Evolutionary conservation across 2,329 filamentous ascomycete genomes (phyloP).

Genomic region (Chaetomium sp.): DNA sequence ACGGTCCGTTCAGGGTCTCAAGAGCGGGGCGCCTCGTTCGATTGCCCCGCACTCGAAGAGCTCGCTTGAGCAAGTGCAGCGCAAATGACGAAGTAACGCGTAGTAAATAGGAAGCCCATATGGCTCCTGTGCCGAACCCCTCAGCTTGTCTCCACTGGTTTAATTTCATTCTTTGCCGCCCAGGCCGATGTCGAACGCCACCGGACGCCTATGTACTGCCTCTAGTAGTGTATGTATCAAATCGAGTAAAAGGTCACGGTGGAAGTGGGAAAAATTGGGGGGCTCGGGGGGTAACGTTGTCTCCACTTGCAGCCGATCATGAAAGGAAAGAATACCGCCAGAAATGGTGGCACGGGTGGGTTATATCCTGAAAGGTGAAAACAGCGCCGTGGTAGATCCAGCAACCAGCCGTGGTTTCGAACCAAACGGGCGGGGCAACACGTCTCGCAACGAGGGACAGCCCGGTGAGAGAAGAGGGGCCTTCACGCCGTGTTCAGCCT

Average conservation of each 20-base stretch:
- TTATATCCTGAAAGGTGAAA: too few species aligned
- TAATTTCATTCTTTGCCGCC: constrained; percentile 5
- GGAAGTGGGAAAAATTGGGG: not conserved
- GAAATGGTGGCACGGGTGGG: too few species aligned
- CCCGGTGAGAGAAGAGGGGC: too few species aligned
- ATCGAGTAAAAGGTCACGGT: constrained; percentile 8
- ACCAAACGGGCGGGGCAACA: not conserved
- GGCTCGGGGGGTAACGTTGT: too few species aligned
- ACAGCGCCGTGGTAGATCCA: not conserved
- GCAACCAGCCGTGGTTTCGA: constrained; percentile 1
- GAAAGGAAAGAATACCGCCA: too few species aligned
- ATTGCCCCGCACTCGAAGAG: constrained; percentile 12
- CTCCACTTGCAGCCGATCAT: too few species aligned
- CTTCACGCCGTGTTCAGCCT: too few species aligned
- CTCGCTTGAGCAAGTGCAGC: constrained; percentile 11
- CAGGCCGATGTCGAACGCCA: not conserved
- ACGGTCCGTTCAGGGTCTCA: not conserved
- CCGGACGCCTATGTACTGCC: too few species aligned
- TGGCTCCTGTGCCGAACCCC: not conserved
- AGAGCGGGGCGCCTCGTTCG: constrained; percentile 2
- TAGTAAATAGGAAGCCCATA: not conserved
- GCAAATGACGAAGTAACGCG: constrained; percentile 21
- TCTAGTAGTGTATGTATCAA: too few species aligned
- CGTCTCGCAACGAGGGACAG: too few species aligned
- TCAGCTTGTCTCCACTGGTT: constrained; percentile 13